These are phyloP conservation scores for Pezicula carpinea DNA, from an alignment of 2,329 filamentous ascomycete species.

Conservation along the genomic window DNA sequence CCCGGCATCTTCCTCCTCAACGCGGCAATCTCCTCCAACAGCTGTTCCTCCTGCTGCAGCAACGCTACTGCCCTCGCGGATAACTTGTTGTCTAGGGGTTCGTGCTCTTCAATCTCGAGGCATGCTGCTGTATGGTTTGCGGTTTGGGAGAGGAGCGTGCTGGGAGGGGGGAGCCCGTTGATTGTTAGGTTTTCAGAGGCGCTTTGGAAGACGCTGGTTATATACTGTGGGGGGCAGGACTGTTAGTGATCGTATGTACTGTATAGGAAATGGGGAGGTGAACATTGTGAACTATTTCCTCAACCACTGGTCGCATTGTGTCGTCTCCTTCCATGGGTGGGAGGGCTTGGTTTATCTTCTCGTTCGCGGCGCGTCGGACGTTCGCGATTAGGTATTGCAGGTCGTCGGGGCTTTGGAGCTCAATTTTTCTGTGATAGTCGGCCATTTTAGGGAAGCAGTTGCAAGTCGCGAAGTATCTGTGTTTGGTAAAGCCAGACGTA, in stretches of 20 bases:
- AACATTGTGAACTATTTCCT: slow-evolving; percentile 55
- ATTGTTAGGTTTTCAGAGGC: slow-evolving; percentile 57
- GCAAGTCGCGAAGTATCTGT: background rate
- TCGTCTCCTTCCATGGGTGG: slow-evolving; percentile 59
- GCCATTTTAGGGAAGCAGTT: slow-evolving; percentile 17
- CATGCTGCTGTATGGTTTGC: slow-evolving; percentile 7
- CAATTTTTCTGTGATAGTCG: slow-evolving; percentile 63
- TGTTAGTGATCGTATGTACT: background rate
- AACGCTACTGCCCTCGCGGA: slow-evolving; percentile 56
- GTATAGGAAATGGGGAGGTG: slow-evolving; percentile 10
- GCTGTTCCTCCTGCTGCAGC: slow-evolving; percentile 57
- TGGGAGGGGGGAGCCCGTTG: slow-evolving; percentile 49
- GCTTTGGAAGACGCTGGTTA: slow-evolving; percentile 53
- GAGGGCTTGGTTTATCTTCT: slow-evolving; percentile 63
- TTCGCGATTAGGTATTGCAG: slow-evolving; percentile 66
- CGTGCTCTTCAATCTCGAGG: slow-evolving; percentile 40
- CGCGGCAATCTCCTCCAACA: slow-evolving; percentile 58
- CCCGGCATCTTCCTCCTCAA: slow-evolving; percentile 17
- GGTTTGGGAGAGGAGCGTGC: slow-evolving; percentile 13
- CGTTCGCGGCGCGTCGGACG: slow-evolving; percentile 61
- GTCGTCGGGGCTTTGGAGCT: slow-evolving; percentile 73
- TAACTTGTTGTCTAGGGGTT: slow-evolving; percentile 56
- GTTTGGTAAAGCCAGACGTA: background rate
- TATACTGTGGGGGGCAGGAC: slow-evolving; percentile 44
- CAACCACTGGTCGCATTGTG: slow-evolving; percentile 53